These are phyloP conservation scores for Arabidopsis suecica DNA, from an alignment of 345 rosid genomes.

Conservation along the genomic window DNA sequence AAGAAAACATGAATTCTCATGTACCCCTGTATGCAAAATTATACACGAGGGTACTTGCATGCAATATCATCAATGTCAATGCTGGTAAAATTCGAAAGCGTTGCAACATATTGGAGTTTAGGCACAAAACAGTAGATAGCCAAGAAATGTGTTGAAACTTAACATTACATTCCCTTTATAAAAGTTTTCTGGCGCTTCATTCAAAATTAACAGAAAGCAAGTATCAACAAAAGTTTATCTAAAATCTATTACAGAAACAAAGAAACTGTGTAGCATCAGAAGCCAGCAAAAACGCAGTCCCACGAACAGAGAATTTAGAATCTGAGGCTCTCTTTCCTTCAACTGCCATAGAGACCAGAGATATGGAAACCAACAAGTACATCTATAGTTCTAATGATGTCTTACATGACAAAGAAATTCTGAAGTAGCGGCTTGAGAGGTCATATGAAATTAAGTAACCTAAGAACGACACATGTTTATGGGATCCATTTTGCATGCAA, in stretches of 20 bases:
- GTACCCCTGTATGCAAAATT: slow-evolving; percentile 37
- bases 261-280: slow-evolving; percentile 28
- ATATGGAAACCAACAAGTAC: slow-evolving; percentile 55
- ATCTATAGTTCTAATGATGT: slow-evolving; percentile 47
- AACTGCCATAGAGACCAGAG: slow-evolving; percentile 51
- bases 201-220: slow-evolving; percentile 14
- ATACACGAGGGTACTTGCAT: slow-evolving; percentile 40
- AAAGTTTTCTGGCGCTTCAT: slow-evolving; percentile 42
- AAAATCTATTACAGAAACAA: slow-evolving; percentile 30
- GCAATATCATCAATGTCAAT: slow-evolving; percentile 21
- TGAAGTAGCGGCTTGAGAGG: slow-evolving; percentile 35
- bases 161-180: slow-evolving; percentile 40
- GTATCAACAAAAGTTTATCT: slow-evolving; percentile 33
- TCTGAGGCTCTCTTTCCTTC: slow-evolving; percentile 39
- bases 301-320: slow-evolving; percentile 23
- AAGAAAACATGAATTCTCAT: slow-evolving; percentile 30
- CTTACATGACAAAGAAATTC: slow-evolving; percentile 49
- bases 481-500: slow-evolving; percentile 43
- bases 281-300: slow-evolving; percentile 13
- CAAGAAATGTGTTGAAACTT: background rate
- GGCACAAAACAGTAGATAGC: background rate
- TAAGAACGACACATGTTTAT: slow-evolving; percentile 20
- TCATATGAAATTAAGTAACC: slow-evolving; percentile 21
- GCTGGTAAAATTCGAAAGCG: background rate
- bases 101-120: background rate